Percentiles rank a stretch among this genome's conserved stretches.
phyloP scores from a whole-genome alignment of 108 stramenopile genomes.

The Skeletonema grethae region DNA sequence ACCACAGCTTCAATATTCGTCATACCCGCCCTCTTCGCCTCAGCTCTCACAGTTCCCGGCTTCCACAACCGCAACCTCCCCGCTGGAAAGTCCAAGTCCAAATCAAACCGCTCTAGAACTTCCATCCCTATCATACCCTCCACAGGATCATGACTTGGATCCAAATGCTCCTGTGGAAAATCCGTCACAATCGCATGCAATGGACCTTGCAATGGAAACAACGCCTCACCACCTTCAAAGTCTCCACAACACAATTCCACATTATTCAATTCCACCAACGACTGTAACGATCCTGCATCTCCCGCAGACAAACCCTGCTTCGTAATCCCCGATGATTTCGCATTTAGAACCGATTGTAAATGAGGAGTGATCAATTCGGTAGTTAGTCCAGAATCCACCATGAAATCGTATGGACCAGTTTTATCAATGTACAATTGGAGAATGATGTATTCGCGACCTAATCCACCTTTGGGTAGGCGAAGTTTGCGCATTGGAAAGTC shows the following conservation, averaged over 20 bases:
- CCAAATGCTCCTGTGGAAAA: conserved; percentile 84
- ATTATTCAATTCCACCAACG: conserved; percentile 54
- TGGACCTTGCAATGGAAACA: conserved; percentile 47
- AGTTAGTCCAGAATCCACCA: conserved; percentile 80
- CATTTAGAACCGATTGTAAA: conserved; percentile 47
- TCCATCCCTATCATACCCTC: conserved; percentile 89
- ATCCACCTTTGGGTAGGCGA: conserved; percentile 51
- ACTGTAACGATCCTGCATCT: conserved; percentile 26
- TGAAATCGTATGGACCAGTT: conserved; percentile 78
- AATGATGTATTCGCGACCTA: conserved; percentile 78
- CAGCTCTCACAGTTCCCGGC: conserved; percentile 49
- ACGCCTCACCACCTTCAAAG: conserved; percentile 14
- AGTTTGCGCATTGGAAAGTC: conserved; percentile 46
- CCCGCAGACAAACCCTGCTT: conserved; percentile 64
- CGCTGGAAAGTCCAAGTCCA: conserved; percentile 77
- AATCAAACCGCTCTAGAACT: conserved; percentile 67
- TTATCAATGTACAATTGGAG: conserved; percentile 62
- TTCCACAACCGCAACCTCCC: conserved; percentile 65
- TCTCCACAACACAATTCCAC: conserved; percentile 61
- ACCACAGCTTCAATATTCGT: conserved; percentile 65
- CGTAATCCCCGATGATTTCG: conserved; percentile 15
- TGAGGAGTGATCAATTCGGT: conserved; percentile 82
- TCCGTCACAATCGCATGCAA: conserved; percentile 71
- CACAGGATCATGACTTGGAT: conserved; percentile 76
- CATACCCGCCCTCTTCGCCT: conserved; percentile 43